Evolutionary conservation across 257 asterid species (phyloP), one percentile per base, ranked within the genome.

Genomic region (Solanum etuberosum): DNA sequence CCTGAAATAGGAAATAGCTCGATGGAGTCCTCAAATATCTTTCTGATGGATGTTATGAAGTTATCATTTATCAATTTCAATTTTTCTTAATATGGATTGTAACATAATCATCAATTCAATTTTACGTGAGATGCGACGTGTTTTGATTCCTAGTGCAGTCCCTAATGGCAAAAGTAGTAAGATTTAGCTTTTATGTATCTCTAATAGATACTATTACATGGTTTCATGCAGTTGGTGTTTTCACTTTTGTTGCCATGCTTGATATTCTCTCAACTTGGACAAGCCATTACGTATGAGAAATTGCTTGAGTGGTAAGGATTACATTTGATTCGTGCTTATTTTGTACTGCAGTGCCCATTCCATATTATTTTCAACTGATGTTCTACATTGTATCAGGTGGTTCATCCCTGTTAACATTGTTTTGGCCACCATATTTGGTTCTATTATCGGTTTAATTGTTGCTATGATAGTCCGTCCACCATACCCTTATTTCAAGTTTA

Each of bases 181-280:
- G 67, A 29, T 46, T 81, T 81, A 81, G 85, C 43, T 81, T 81
- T 81, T 48, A 3, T 31, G 43, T 16, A 81, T 48, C 85, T 81
- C 85, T 81, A 31, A 81, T 81, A 80, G 18, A 81, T 81, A 48
- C 5, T 48, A 81, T 48, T 31, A 48, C 85, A 29, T 10, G 21
- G 70, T 63, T 87, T 87, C 65, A 83, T 88, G 93, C 98, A 96
- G 99, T 91, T 97, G 85, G 99, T 97, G 78, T 97, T 96, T 93
- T 93, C 99, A n/a, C 98, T 97, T 67, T 90, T 97, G 90, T 98
- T 96, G 34, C 99, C 99, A 9, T 96, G 99, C 91, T 88, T 97
- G 92, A 97, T 97, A 88, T 97, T 97, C 90, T 91, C 99, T 84
- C 98, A 97, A 94, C 94, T 97, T 84, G 99, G 99, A 25, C 94